Conservation (phyloP, 306 rosid genomes). For the Phaseolus lunatus region DNA sequence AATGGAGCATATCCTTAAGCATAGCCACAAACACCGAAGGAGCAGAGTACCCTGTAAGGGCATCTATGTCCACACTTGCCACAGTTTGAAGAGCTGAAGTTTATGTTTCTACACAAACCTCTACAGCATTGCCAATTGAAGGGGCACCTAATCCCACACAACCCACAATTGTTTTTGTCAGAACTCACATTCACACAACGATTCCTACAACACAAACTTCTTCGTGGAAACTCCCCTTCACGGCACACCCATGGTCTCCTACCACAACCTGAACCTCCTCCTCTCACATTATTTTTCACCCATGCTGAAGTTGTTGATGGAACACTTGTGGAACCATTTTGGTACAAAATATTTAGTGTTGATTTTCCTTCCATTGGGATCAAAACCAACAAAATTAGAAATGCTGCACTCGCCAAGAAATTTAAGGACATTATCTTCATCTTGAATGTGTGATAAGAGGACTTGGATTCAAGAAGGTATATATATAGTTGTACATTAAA, state of each 20-base stretch:
- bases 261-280: conserved; percentile 52
- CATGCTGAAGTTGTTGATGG: conserved; percentile 61
- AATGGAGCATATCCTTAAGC: conserved; percentile 30
- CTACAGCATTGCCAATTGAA: conserved; percentile 65
- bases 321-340: conserved; percentile 12
- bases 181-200: conserved; percentile 61
- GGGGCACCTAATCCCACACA: conserved; percentile 55
- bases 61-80: conserved; percentile 74
- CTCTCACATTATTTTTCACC: conserved; percentile 47
- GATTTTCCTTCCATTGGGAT: conserved; percentile 35
- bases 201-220: conserved; percentile 57
- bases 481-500: not conserved
- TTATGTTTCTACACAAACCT: conserved; percentile 61
- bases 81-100: conserved; percentile 56
- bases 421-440: conserved; percentile 22
- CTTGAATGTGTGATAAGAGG: not conserved
- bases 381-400: conserved; percentile 28
- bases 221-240: conserved; percentile 36
- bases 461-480: not conserved
- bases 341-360: not conserved
- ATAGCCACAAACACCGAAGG: conserved; percentile 76
- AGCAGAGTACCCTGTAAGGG: conserved; percentile 50
- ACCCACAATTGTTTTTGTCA: conserved; percentile 65
- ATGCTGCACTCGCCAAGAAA: conserved; percentile 7
- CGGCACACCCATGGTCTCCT: conserved; percentile 51